A percentile compares a stretch with the other conserved stretches of the same genome.
Conservation (phyloP, 2,329 filamentous ascomycete species). For the Aspergillus pseudoterreus region DNA sequence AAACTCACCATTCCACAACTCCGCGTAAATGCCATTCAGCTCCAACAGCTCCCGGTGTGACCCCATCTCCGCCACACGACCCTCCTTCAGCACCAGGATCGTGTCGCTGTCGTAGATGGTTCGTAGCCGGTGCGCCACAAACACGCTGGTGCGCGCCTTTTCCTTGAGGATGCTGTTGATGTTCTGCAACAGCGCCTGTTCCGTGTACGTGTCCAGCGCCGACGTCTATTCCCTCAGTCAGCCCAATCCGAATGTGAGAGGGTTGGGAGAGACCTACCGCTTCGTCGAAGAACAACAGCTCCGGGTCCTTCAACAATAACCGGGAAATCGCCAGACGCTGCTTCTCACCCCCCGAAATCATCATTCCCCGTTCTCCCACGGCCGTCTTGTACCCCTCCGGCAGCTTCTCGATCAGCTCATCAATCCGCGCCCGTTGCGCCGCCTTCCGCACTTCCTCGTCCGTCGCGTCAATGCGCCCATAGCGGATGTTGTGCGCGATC, state of each 20-base stretch:
- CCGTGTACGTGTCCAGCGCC: conserved; percentile 87
- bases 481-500: conserved; percentile 91
- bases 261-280: conserved; percentile 51
- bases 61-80: conserved; percentile 80
- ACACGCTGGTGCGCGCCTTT: conserved; percentile 85
- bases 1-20: conserved; percentile 80
- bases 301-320: conserved; percentile 82
- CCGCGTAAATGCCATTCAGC: conserved; percentile 68
- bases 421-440: conserved; percentile 76
- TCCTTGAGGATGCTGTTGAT: conserved; percentile 91
- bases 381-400: conserved; percentile 87
- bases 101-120: conserved; percentile 92
- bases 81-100: conserved; percentile 85
- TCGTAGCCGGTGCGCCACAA: conserved; percentile 85
- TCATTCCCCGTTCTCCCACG: conserved; percentile 90
- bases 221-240: conserved; percentile 55
- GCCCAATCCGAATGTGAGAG: neutral
- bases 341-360: conserved; percentile 95
- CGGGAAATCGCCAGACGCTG: conserved; percentile 82
- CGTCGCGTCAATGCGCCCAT: conserved; percentile 76
- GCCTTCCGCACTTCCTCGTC: conserved; percentile 71
- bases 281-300: conserved; percentile 90
- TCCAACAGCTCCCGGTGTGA: conserved; percentile 84
- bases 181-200: conserved; percentile 83
- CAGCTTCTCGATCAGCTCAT: conserved; percentile 74